phyloP scores from a whole-genome alignment of 2,329 filamentous ascomycete species.

The Clathrospora elynae region DNA sequence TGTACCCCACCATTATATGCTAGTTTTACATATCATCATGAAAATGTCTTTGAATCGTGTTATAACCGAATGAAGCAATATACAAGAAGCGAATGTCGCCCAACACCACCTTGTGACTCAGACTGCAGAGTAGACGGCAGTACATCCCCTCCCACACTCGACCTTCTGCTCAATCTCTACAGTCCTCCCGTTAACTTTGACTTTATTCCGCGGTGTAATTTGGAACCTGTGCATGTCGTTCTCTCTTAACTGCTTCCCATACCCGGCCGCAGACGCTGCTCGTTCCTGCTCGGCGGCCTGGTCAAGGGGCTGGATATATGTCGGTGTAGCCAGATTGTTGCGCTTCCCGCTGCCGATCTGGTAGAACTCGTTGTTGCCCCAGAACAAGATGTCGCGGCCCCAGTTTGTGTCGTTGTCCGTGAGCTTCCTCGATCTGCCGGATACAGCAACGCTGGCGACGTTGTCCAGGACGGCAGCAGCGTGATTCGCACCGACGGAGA shows the following conservation, averaged over 20 bases:
- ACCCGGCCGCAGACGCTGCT: slow-evolving; percentile 22
- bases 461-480: slow-evolving; percentile 84
- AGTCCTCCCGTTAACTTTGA: slow-evolving; percentile 70
- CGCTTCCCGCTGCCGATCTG: slow-evolving; percentile 91
- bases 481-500: slow-evolving; percentile 81
- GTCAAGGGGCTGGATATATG: slow-evolving; percentile 80
- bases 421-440: slow-evolving; percentile 43
- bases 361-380: slow-evolving; percentile 93
- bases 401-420: slow-evolving; percentile 76
- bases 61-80: too few species aligned
- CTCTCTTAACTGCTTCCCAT: slow-evolving; percentile 57
- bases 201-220: slow-evolving; percentile 76
- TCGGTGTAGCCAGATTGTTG: slow-evolving; percentile 75
- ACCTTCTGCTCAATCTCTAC: slow-evolving; percentile 83
- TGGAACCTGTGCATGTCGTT: slow-evolving; percentile 76
- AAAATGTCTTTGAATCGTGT: too few species aligned
- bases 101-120: too few species aligned
- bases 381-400: slow-evolving; percentile 88
- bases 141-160: slow-evolving; percentile 85
- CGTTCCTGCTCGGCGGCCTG: slow-evolving; percentile 58
- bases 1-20: too few species aligned
- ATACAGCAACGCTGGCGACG: slow-evolving; percentile 68
- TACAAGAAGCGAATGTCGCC: too few species aligned
- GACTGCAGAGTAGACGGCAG: slow-evolving; percentile 49
- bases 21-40: too few species aligned